Conservation (phyloP, 805 yeast species). For the Saccharomycopsis sp. region DNA sequence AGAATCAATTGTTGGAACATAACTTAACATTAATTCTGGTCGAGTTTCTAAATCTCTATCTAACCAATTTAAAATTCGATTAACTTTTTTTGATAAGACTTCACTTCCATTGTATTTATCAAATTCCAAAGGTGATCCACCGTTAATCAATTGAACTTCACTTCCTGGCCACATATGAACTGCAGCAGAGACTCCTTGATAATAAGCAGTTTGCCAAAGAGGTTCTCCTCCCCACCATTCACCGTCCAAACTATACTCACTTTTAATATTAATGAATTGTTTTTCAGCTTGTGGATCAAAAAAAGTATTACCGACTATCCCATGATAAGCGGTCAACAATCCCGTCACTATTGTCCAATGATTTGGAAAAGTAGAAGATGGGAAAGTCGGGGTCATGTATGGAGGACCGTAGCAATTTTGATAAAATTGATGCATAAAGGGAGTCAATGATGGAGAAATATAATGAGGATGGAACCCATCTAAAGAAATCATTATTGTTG, state of each 20-base stretch:
- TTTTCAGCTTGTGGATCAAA: constrained; percentile 46
- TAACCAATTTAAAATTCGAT: constrained; percentile 55
- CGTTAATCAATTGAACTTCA: constrained; percentile 52
- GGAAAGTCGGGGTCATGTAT: constrained; percentile 78
- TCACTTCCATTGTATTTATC: constrained; percentile 62
- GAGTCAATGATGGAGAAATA: constrained; percentile 55
- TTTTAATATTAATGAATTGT: constrained; percentile 56
- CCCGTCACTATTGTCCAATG: constrained; percentile 92
- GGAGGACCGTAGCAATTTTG: constrained; percentile 55
- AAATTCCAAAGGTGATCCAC: constrained; percentile 39
- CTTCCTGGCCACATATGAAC: constrained; percentile 98
- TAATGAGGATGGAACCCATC: constrained; percentile 93
- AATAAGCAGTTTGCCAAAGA: constrained; percentile 67
- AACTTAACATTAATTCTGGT: constrained; percentile 69
- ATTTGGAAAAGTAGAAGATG: constrained; percentile 83
- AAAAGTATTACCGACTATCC: constrained; percentile 77
- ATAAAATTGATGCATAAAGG: constrained; percentile 52
- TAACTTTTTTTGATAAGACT: constrained; percentile 42
- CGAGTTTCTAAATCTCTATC: constrained; percentile 44
- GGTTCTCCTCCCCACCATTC: constrained; percentile 90
- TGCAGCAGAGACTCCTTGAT: constrained; percentile 52
- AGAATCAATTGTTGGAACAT: constrained; percentile 77
- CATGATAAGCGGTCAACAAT: constrained; percentile 70
- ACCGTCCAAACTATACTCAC: constrained; percentile 39
- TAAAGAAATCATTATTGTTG: constrained; percentile 69